Percentiles rank a stretch among this genome's conserved stretches.
phyloP scores from a whole-genome alignment of 257 asterid species.

The Fraxinus americana region DNA sequence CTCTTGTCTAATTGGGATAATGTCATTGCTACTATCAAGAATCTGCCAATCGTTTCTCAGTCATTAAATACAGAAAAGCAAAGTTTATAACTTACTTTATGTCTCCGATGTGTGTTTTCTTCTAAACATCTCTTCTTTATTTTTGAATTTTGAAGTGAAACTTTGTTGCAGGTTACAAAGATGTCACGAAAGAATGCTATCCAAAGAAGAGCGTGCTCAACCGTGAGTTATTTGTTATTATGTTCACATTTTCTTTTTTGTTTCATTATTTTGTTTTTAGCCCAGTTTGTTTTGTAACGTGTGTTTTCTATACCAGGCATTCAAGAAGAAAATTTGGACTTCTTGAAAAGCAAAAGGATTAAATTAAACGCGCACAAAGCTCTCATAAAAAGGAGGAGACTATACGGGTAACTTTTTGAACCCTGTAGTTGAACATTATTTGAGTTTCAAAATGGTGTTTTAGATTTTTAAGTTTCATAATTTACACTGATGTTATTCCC shows the following conservation, averaged over 20 bases:
- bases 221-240: slow-evolving; percentile 52
- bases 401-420: slow-evolving; percentile 47
- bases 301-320: slow-evolving; percentile 36
- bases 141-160: no score
- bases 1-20: no score
- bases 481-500: neutral
- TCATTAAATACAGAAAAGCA: no score
- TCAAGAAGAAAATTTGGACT: slow-evolving; percentile 69
- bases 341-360: slow-evolving; percentile 90
- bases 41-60: no score
- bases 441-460: no score
- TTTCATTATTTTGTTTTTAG: neutral
- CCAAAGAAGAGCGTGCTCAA: slow-evolving; percentile 63
- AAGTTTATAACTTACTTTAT: no score
- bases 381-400: slow-evolving; percentile 70
- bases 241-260: neutral
- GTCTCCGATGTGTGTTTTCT: no score
- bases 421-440: no score
- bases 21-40: no score
- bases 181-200: slow-evolving; percentile 68
- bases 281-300: neutral
- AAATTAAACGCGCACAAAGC: slow-evolving; percentile 66
- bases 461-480: no score
- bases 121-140: no score
- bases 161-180: no score